Base-by-base conservation (phyloP, 495 filamentous ascomycete species). In the Lepraria neglecta region DNA sequence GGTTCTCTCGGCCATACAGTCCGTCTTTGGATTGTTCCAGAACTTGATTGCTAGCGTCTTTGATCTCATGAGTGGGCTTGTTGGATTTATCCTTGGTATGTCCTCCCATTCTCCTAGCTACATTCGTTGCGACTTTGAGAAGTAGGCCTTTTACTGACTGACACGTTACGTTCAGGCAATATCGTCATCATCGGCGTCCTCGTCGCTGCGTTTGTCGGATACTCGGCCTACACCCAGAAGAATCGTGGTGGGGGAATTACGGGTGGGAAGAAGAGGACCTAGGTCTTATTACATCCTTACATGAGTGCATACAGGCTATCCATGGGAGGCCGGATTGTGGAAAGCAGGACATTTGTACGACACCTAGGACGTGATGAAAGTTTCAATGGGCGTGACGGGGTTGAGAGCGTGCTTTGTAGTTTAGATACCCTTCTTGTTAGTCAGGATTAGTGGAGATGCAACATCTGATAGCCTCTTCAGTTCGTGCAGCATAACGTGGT, bases 131-230 rank as follows among this genome's bases (percentile, higher is more conserved):
- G 24, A 24, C 1, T 24, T 24, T 24, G 24, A 24, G 24, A 24
- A 24, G 24, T 24, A 24, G 24, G 24, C 24, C 24, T 24, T 9
- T 10, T 44, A 43, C 33, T 56, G 21, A 38, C 14, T 14, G 30
- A 24, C 35, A 14, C n/a, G 1, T 55, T 56, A 56, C 2, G 7
- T 1, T 10, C 45, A 78, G 76, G 72, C 66, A 83, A 82, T 63
- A 71, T 82, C 64, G 68, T 80, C 42, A 74, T 84, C 57, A 70
- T 84, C 40, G 75, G 73, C 19, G 77, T 76, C 45, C 42, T 78
- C 6, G 69, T 79, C 6, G 75, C 76, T 17, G 73, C 61, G 12
- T 74, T 82, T 61, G 69, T 79, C 27, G 66, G 68, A 14, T 78
- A 75, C 40, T 56, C 73, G 42, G 60, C 73, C 11, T 78, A 78